A percentile compares a stretch with the other conserved stretches of the same genome.
phyloP scores from a whole-genome alignment of 306 rosid species.

The Dalbergia oliveri region DNA sequence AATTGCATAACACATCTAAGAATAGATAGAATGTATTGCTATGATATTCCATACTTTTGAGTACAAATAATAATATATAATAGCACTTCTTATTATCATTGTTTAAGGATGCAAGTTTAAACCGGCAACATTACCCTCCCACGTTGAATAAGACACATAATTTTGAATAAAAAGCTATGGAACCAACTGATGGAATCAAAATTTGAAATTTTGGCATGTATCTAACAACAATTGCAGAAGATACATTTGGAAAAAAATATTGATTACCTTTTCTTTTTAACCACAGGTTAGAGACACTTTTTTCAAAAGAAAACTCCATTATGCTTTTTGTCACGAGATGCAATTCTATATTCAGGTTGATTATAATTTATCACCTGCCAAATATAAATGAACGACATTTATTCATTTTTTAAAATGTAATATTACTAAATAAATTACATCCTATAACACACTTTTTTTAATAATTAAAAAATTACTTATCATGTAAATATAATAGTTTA shows the following conservation, averaged over 20 bases:
- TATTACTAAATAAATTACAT: not conserved
- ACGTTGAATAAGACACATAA: not conserved
- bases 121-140: not conserved
- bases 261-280: constrained; percentile 33
- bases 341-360: not conserved
- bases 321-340: constrained; percentile 31
- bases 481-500: too few relatives aligned
- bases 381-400: not conserved
- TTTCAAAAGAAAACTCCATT: constrained; percentile 33
- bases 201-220: not conserved
- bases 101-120: not conserved
- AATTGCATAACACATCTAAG: too few relatives aligned
- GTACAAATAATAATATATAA: not conserved
- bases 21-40: too few relatives aligned
- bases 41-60: too few relatives aligned
- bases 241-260: constrained; percentile 8
- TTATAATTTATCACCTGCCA: not conserved
- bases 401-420: not conserved
- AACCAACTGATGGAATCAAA: not conserved
- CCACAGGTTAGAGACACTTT: not conserved
- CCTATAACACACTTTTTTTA: not conserved
- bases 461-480: too few relatives aligned
- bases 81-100: too few relatives aligned
- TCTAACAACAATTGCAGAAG: not conserved
- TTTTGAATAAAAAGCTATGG: constrained; percentile 1